phyloP scores from a whole-genome alignment of 257 asterid species.

The Verbena officinalis region DNA sequence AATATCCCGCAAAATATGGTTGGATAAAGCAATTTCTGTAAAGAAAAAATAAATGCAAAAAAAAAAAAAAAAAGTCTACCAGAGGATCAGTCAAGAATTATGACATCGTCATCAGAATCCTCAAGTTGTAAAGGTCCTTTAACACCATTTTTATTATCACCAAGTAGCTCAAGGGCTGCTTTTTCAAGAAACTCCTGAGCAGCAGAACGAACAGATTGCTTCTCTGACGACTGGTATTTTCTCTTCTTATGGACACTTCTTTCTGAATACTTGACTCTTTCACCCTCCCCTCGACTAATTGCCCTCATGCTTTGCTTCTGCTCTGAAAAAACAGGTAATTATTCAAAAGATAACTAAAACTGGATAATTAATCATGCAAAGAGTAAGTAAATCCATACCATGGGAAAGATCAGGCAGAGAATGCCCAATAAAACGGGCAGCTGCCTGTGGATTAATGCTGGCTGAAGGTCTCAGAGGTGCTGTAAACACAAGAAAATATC shows the following conservation, averaged over 20 bases:
- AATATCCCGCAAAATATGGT: not conserved
- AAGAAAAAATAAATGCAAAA: not conserved
- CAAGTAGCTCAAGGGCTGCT: conserved; percentile 90
- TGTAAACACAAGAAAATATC: conserved; percentile 39
- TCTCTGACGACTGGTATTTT: conserved; percentile 65
- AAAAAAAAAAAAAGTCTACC: conserved; percentile 47
- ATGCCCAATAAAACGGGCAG: conserved; percentile 90
- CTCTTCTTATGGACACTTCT: conserved; percentile 69
- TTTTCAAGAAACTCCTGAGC: conserved; percentile 97
- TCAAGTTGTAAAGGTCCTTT: conserved; percentile 76
- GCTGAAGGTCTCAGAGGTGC: conserved; percentile 88
- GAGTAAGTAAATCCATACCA: conserved; percentile 45
- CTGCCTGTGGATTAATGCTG: conserved; percentile 75
- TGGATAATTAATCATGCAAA: not conserved
- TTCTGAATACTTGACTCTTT: conserved; percentile 49
- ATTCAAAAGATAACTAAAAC: conserved; percentile 38
- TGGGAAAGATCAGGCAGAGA: conserved; percentile 88
- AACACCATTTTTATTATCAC: conserved; percentile 68
- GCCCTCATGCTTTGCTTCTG: conserved; percentile 88
- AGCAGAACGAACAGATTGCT: conserved; percentile 75
- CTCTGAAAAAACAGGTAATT: conserved; percentile 61
- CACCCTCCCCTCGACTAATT: conserved; percentile 64
- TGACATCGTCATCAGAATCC: conserved; percentile 67
- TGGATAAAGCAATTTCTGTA: conserved; percentile 21
- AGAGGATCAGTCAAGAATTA: conserved; percentile 59